Conservation (phyloP, 768 basidiomycete genomes). For the Pluteus cervinus region DNA sequence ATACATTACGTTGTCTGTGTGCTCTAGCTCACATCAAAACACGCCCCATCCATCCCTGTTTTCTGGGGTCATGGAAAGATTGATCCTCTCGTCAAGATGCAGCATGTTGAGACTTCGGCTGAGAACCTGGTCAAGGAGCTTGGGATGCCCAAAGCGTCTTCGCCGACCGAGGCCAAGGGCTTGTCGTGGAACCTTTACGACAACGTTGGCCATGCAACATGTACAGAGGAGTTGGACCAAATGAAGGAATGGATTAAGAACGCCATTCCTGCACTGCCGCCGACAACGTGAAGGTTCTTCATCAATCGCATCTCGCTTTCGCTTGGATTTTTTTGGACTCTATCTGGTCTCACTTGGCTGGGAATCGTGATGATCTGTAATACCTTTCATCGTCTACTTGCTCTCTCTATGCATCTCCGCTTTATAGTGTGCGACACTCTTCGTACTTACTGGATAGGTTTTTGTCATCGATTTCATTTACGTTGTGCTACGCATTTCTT, state of each 20-base stretch:
- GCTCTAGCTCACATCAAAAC: slow-evolving; percentile 51
- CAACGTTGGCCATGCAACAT: slow-evolving; percentile 62
- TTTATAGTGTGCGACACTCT: no score
- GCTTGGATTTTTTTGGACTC: no score
- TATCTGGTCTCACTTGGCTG: no score
- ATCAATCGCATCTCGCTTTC: no score
- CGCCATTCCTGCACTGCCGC: slow-evolving; percentile 48
- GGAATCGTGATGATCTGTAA: no score
- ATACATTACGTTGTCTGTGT: not conserved
- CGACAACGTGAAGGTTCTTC: no score
- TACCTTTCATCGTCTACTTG: no score
- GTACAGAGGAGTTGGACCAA: slow-evolving; percentile 61
- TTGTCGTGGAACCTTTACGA: slow-evolving; percentile 63
- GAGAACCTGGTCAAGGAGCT: slow-evolving; percentile 50
- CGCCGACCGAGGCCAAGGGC: slow-evolving; percentile 41
- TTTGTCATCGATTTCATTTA: no score
- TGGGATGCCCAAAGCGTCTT: slow-evolving; percentile 39
- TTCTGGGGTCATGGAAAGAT: slow-evolving; percentile 83
- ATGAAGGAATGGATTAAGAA: slow-evolving; percentile 65
- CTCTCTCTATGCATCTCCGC: no score
- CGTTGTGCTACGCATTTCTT: no score
- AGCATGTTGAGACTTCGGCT: slow-evolving; percentile 47
- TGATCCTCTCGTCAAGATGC: slow-evolving; percentile 67
- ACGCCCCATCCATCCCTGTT: slow-evolving; percentile 60
- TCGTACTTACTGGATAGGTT: no score